Percentiles rank a stretch among this genome's conserved stretches.
phyloP scores from a whole-genome alignment of 495 filamentous ascomycete species.

The Penicillium fimorum region DNA sequence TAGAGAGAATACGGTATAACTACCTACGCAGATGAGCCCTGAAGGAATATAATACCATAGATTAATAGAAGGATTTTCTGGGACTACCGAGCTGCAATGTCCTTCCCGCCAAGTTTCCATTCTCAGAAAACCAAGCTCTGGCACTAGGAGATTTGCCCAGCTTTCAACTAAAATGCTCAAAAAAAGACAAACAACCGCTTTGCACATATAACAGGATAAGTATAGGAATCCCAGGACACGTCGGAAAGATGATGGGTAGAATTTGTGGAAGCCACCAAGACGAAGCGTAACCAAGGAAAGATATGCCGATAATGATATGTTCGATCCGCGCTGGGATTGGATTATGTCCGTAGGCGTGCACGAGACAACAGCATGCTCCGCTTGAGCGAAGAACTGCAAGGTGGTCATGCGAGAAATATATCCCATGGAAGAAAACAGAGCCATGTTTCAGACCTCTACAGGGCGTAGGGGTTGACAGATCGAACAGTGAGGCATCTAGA shows the following conservation, averaged over 20 bases:
- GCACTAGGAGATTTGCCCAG: slow-evolving; percentile 16
- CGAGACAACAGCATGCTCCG: slow-evolving; percentile 11
- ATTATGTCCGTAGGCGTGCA: slow-evolving; percentile 27
- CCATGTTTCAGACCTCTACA: slow-evolving; percentile 47
- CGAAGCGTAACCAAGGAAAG: slow-evolving; percentile 12
- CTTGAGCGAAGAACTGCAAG: slow-evolving; percentile 26
- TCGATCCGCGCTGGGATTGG: slow-evolving; percentile 26
- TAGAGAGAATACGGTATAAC: no score
- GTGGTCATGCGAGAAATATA: slow-evolving; percentile 34
- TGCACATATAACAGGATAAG: slow-evolving; percentile 28
- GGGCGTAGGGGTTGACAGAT: slow-evolving; percentile 92
- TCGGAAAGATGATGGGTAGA: slow-evolving; percentile 17
- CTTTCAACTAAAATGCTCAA: slow-evolving; percentile 23
- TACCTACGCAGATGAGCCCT: not conserved
- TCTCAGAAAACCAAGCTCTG: slow-evolving; percentile 14
- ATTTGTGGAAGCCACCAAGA: slow-evolving; percentile 8
- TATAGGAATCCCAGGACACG: slow-evolving; percentile 23
- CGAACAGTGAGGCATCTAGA: slow-evolving; percentile 92
- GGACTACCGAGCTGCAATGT: slow-evolving; percentile 26
- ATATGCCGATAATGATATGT: slow-evolving; percentile 30
- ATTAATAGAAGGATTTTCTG: slow-evolving; percentile 25
- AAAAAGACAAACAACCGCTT: slow-evolving; percentile 26
- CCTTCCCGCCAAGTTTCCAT: slow-evolving; percentile 14
- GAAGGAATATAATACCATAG: slow-evolving; percentile 17
- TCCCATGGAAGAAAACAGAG: slow-evolving; percentile 23